Conservation (phyloP, 495 filamentous ascomycete genomes). For the Penicillium tannophilum region DNA sequence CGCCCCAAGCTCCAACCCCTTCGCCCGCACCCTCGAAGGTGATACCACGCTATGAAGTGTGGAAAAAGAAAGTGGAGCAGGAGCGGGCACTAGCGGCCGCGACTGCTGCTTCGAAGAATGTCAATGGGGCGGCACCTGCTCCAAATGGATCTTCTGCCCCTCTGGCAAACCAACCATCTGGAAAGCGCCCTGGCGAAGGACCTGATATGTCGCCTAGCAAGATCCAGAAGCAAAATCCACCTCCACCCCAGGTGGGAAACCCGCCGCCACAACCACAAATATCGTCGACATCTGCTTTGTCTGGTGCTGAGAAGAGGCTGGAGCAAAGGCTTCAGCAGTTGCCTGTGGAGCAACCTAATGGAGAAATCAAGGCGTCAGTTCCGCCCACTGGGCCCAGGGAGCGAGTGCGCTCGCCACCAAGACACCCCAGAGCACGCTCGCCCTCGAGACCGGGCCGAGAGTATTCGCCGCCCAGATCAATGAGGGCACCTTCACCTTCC, state of each 20-base stretch:
- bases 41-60: neutral
- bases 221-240: neutral
- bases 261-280: neutral
- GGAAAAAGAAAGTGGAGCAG: neutral
- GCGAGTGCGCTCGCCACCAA: neutral
- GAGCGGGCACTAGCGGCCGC: neutral
- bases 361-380: neutral
- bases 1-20: neutral
- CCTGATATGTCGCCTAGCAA: neutral
- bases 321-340: neutral
- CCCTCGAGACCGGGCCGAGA: neutral
- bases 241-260: neutral
- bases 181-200: neutral
- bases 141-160: neutral
- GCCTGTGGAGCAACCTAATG: neutral
- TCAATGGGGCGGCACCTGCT: neutral
- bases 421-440: neutral
- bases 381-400: neutral
- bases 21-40: neutral
- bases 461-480: neutral
- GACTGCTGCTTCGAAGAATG: neutral
- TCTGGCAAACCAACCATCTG: neutral
- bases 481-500: neutral
- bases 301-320: neutral
- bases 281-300: neutral